A percentile compares a stretch with the other conserved stretches of the same genome.
These are phyloP conservation scores for Elaeagnus macrophylla DNA, from an alignment of 306 rosid genomes.

Conservation along the genomic window DNA sequence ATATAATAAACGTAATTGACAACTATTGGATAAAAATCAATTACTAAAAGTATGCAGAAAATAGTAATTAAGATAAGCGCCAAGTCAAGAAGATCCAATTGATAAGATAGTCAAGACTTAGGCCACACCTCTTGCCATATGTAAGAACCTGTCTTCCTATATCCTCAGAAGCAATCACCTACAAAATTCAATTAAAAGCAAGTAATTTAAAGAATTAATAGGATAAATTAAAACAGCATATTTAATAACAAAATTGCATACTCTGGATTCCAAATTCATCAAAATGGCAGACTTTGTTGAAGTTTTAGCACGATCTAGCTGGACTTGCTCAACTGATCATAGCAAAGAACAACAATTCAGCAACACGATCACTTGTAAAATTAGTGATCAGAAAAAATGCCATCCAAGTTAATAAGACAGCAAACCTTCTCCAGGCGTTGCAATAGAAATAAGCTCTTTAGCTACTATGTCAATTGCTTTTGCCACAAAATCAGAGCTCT, in stretches of 20 bases:
- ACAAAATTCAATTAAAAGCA: conserved; percentile 15
- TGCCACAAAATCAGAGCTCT: conserved; percentile 69
- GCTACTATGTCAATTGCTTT: conserved; percentile 65
- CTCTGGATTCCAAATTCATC: conserved; percentile 88
- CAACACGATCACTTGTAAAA: conserved; percentile 11
- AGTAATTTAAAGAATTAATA: conserved; percentile 5
- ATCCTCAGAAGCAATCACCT: conserved; percentile 81
- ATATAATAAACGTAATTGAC: too few species aligned
- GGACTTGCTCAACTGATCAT: conserved; percentile 57
- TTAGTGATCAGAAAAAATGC: neutral
- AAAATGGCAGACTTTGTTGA: conserved; percentile 80
- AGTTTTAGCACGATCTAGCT: conserved; percentile 84
- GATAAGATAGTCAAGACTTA: conserved; percentile 9
- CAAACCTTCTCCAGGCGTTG: conserved; percentile 63
- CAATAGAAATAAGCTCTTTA: conserved; percentile 64
- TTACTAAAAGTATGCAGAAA: too few species aligned
- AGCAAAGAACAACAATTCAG: conserved; percentile 12
- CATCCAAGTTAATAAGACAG: conserved; percentile 1
- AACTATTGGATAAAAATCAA: too few species aligned
- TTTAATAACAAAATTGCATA: conserved; percentile 24
- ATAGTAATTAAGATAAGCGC: too few species aligned
- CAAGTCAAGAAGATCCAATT: too few species aligned
- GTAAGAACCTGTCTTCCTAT: conserved; percentile 80
- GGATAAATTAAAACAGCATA: conserved; percentile 2
- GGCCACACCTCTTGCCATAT: conserved; percentile 67